Conservation (phyloP, 2,329 filamentous ascomycete genomes). For the Alternaria consortialis region DNA sequence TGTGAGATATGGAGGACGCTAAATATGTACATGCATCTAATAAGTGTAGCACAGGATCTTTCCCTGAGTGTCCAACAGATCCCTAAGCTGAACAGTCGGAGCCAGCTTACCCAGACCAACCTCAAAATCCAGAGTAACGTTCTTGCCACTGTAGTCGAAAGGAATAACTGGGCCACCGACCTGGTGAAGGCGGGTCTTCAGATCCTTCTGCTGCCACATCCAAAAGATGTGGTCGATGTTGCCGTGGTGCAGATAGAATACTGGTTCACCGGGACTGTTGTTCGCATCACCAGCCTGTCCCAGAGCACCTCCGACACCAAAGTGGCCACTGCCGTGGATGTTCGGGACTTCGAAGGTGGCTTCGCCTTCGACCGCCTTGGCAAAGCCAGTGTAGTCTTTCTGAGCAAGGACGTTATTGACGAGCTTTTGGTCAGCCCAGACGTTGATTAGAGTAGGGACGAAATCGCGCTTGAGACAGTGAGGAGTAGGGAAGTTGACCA, state of each 20-base stretch:
- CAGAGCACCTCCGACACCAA: constrained; percentile 47
- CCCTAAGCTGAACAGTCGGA: constrained; percentile 33
- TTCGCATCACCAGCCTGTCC: constrained; percentile 46
- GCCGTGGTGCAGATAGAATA: constrained; percentile 53
- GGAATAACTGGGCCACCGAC: constrained; percentile 48
- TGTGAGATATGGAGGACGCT: neutral
- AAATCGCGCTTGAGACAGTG: constrained; percentile 48
- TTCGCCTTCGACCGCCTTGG: constrained; percentile 35
- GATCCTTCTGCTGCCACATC: constrained; percentile 40
- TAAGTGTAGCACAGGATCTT: constrained; percentile 35
- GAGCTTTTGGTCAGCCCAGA: constrained; percentile 27
- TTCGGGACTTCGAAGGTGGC: constrained; percentile 39
- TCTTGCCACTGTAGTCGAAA: constrained; percentile 31
- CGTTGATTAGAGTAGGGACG: constrained; percentile 34
- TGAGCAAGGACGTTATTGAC: constrained; percentile 36
- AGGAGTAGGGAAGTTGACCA: constrained; percentile 33
- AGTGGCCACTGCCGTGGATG: constrained; percentile 50
- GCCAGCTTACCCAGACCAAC: constrained; percentile 44
- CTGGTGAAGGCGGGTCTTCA: constrained; percentile 41
- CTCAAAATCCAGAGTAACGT: constrained; percentile 47
- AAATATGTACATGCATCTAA: constrained; percentile 5
- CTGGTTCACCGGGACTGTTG: constrained; percentile 47
- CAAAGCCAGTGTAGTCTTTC: constrained; percentile 41
- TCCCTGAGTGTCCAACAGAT: constrained; percentile 40
- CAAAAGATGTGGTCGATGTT: constrained; percentile 51